Conservation (phyloP, 805 yeast species). For the Torulaspora maleeae region DNA sequence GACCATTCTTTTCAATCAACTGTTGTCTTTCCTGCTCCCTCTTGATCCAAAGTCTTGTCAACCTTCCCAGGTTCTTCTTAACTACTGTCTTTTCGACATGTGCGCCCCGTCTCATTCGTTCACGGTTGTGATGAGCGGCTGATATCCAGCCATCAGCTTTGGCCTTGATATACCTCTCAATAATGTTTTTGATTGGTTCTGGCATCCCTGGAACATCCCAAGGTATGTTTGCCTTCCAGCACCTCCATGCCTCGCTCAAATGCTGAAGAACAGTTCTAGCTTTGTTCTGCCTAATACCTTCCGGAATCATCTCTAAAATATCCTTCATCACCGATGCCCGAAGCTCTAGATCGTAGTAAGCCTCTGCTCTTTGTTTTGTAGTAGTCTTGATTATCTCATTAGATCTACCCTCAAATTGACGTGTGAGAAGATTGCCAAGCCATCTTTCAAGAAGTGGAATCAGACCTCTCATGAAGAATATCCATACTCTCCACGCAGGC, state of each 20-base stretch:
- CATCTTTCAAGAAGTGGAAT: conserved; percentile 90
- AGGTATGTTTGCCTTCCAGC: conserved; percentile 98
- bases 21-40: conserved; percentile 87
- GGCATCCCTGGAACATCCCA: conserved; percentile 98
- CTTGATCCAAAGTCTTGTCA: conserved; percentile 88
- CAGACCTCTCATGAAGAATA: conserved; percentile 83
- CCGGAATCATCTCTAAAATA: conserved; percentile 95
- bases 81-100: conserved; percentile 93
- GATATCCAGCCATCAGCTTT: conserved; percentile 97
- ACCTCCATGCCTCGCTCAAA: conserved; percentile 96
- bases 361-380: conserved; percentile 92
- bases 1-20: conserved; percentile 76
- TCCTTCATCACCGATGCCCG: conserved; percentile 95
- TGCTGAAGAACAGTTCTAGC: conserved; percentile 87
- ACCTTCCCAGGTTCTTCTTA: conserved; percentile 84
- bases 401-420: conserved; percentile 95
- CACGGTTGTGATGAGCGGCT: conserved; percentile 88
- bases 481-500: conserved; percentile 98
- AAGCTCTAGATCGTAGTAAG: conserved; percentile 88
- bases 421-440: conserved; percentile 83
- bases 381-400: conserved; percentile 90
- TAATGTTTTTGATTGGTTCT: conserved; percentile 78
- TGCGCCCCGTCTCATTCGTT: conserved; percentile 81
- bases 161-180: conserved; percentile 84
- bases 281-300: conserved; percentile 81